These are phyloP conservation scores for Penicillium griseofulvum DNA, from an alignment of 2,329 filamentous ascomycete species.

Conservation along the genomic window DNA sequence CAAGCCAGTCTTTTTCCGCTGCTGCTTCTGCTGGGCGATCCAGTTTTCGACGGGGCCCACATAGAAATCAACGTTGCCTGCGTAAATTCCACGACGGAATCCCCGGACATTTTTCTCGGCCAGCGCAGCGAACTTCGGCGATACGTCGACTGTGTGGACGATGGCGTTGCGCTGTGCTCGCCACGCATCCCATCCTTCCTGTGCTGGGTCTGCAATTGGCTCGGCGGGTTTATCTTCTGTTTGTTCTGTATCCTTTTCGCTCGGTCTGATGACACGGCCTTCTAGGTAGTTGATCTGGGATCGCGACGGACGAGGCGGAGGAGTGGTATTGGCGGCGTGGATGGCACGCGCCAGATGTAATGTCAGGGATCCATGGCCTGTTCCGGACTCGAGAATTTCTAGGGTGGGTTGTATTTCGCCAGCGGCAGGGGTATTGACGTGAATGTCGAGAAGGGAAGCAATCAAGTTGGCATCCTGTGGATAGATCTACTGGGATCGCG, in stretches of 20 bases:
- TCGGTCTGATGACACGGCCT: constrained; percentile 22
- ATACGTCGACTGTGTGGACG: constrained; percentile 72
- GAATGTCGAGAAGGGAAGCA: constrained; percentile 71
- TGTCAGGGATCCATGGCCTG: constrained; percentile 78
- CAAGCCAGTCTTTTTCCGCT: constrained; percentile 29
- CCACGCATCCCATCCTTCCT: constrained; percentile 47
- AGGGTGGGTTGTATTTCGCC: constrained; percentile 47
- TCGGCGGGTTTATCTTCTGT: constrained; percentile 7
- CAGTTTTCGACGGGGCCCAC: constrained; percentile 64
- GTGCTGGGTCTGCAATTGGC: constrained; percentile 18
- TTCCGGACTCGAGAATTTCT: constrained; percentile 80
- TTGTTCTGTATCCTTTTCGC: constrained; percentile 23
- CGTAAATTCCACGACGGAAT: constrained; percentile 70
- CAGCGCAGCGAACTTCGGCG: constrained; percentile 59
- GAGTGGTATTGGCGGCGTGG: constrained; percentile 65
- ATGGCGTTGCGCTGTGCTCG: constrained; percentile 60
- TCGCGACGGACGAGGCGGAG: constrained; percentile 43
- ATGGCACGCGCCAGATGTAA: constrained; percentile 72
- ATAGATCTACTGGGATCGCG: constrained; percentile 57
- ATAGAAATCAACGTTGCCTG: constrained; percentile 70
- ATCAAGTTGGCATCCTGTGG: constrained; percentile 73
- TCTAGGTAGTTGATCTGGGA: constrained; percentile 34
- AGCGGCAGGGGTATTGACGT: constrained; percentile 50
- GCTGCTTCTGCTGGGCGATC: constrained; percentile 53
- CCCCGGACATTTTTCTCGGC: constrained; percentile 64